Evolutionary conservation across 129 eudicot species (phyloP), one percentile per base, ranked within the genome.

Genomic region (Cynara cardunculus): DNA sequence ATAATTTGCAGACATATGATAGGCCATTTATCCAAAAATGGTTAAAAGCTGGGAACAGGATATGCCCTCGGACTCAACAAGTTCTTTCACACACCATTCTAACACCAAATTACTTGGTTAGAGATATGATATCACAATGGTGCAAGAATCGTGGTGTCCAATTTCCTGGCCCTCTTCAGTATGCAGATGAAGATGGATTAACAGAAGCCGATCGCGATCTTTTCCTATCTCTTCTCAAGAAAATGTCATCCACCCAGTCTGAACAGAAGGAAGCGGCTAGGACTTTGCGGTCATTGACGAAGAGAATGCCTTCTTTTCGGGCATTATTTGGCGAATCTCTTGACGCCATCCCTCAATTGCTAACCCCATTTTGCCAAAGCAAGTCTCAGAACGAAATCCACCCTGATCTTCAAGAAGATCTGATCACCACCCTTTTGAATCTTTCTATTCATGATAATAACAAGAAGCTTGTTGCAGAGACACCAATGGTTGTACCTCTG

Each of bases 381-480:
- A 77, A 86, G 69, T 71, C 89, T 0, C 80, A 61, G 24, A 84
- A 71, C n/a, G 89, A 83, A 30, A 64, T 85, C 72, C 90, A 90
- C 76, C 92, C 85, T 4, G 93, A 89, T 77, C 97, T 93, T 39
- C 98, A 91, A 84, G 98, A 93, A 82, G 99, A 95, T 85, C 32
- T 95, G 71, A 87, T 95, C 61, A 95, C 99, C 9, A 95, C 97
- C 3, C 81, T 95, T 26, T 79, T 95, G 86, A 95, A 95, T 84
- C 82, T 92, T 9, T 95, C 99, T 6, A 95, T 95, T 69, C 92
- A 95, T 70, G 99, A 95, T 78, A 92, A 87, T 46, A 95, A 95
- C 85, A 95, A 92, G 84, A 95, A 92, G 76, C 93, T 89, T 8
- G 97, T 95, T n/a, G 99, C 92, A 5, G 99, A 92, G 80, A 92